Base-by-base conservation (phyloP, 495 filamentous ascomycete genomes). In the Neurospora sublineolata region DNA sequence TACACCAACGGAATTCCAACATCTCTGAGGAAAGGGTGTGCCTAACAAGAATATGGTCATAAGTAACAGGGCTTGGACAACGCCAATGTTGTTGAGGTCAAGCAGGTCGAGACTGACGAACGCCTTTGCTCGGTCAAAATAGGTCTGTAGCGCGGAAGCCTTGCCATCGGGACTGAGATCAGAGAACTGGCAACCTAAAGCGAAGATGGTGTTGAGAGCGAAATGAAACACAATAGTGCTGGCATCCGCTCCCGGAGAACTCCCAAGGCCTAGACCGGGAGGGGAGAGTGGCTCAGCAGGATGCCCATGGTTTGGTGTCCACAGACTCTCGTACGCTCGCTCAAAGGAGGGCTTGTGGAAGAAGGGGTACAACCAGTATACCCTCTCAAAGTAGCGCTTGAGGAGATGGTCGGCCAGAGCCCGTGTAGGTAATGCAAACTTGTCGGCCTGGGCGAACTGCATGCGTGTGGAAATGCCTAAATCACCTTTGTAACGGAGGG, bases 1-100 rank as follows among this genome's bases (percentile, higher is more conserved):
- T 8, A 87, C 69, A 1, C 85, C 85, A 16, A 86, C 77, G 1
- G 80, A 71, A 71, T 84, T 83, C 84, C 85, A 87, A 70, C 84
- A 86, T 23, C 80, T 74, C 36, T 75, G 80, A 3, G 84, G 81
- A 70, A 85, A 84, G 1, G 80, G 79, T 1, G 84, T 84, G 67
- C 81, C 83, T 69, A 85, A 84, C 3, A 86, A 79, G 64, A 82
- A 79, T 6, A 84, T 72, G 1, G 82, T 80, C 40, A 82, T 75
- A 8, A 87, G 73, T 27, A 87, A 71, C 11, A 87, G 76, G 3
- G 81, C 78, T 68, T 87, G 85, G 1, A 86, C 84, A 1, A 84
- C 79, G 0, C 82, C 83, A 14, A 86, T 74, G 1, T 80, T 83
- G 30, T 77, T 73, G 67, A 79, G 76, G 67, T 86, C 84, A 1